A percentile compares a stretch with the other conserved stretches of the same genome.
Evolutionary conservation across 768 basidiomycete genomes (phyloP).

Genomic region (Pleurotus sapidus): DNA sequence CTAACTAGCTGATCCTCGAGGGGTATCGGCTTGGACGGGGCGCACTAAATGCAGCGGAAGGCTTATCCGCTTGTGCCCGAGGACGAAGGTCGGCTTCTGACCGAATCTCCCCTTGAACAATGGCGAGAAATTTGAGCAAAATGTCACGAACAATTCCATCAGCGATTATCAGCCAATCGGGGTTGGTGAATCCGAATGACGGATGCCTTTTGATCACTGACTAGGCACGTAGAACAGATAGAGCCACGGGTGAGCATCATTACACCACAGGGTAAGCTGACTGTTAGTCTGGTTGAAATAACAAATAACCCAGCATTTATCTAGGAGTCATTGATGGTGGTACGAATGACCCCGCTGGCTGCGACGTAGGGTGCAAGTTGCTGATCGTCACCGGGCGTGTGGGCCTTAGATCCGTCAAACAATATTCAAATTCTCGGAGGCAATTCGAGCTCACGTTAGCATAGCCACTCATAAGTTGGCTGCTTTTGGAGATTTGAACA

Average conservation of each 20-base stretch:
- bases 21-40: too few species aligned
- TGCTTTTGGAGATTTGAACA: neutral
- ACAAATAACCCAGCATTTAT: neutral
- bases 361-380: neutral
- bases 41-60: too few species aligned
- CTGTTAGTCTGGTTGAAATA: neutral
- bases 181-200: neutral
- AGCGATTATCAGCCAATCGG: constrained; percentile 4
- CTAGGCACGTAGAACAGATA: too few species aligned
- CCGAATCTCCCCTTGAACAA: neutral
- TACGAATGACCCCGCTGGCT: neutral
- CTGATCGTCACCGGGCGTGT: neutral
- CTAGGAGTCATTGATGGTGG: neutral
- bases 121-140: constrained; percentile 5
- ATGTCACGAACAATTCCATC: constrained; percentile 6
- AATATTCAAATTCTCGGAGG: constrained; percentile 7
- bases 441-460: neutral
- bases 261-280: too few species aligned
- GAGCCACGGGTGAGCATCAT: too few species aligned
- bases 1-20: too few species aligned
- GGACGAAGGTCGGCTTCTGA: neutral
- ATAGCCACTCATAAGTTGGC: too few species aligned
- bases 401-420: neutral
- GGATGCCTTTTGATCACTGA: neutral
- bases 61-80: too few species aligned